These are phyloP conservation scores for Notholithocarpus densiflorus DNA, from an alignment of 306 rosid species.

Conservation along the genomic window DNA sequence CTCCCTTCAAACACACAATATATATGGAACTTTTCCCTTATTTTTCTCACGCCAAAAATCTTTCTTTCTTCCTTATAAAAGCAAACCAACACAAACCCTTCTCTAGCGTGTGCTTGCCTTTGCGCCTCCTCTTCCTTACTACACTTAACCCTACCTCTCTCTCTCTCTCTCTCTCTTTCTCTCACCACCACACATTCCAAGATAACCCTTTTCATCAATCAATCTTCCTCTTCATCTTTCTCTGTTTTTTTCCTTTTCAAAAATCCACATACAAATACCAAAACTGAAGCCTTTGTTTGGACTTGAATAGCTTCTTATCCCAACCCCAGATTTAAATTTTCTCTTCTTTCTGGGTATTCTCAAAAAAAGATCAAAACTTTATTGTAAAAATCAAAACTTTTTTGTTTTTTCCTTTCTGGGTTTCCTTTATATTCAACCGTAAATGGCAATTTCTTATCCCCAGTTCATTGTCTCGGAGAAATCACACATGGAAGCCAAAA, in stretches of 20 bases:
- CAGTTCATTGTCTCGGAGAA: slow-evolving; percentile 49
- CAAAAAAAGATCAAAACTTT: not conserved
- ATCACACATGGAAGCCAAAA: slow-evolving; percentile 60
- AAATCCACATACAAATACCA: too few species aligned
- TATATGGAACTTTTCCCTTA: not conserved
- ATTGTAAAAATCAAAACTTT: not conserved
- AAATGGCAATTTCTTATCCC: slow-evolving; percentile 57
- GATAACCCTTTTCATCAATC: not conserved
- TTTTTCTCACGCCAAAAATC: not conserved
- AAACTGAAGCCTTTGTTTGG: not conserved
- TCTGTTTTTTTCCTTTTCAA: too few species aligned
- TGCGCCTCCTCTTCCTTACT: not conserved
- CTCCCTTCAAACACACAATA: not conserved
- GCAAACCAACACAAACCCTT: not conserved
- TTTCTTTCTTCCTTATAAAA: not conserved
- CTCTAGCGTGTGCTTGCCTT: not conserved
- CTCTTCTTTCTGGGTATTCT: too few species aligned
- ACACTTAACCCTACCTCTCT: not conserved
- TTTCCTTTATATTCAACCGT: not conserved
- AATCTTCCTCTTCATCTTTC: not conserved
- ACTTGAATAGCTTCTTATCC: not conserved
- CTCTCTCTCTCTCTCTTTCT: not conserved
- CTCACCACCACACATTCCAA: not conserved
- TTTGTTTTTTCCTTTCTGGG: not conserved
- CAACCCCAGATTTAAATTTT: not conserved